Conservation (phyloP, 2,329 filamentous ascomycete species). For the Neurospora sp. region DNA sequence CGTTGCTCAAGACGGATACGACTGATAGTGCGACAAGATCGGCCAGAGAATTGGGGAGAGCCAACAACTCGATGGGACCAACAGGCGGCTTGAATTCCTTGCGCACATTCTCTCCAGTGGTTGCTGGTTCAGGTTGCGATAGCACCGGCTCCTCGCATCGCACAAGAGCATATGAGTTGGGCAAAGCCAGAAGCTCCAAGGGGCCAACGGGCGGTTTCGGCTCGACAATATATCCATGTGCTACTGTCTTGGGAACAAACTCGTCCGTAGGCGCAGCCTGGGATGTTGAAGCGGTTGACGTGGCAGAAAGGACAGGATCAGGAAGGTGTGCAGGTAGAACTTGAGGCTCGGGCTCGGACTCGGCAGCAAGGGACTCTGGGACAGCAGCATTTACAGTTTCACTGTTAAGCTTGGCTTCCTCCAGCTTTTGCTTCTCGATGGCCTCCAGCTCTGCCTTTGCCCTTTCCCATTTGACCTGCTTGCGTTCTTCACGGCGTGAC, state of each 20-base stretch:
- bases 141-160: neutral
- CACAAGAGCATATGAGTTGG: conserved; percentile 36
- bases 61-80: conserved; percentile 12
- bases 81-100: conserved; percentile 10
- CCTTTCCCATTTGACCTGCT: conserved; percentile 79
- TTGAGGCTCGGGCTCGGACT: neutral
- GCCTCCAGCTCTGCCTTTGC: conserved; percentile 80
- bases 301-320: neutral
- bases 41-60: conserved; percentile 12
- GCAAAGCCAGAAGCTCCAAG: conserved; percentile 39
- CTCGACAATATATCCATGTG: neutral
- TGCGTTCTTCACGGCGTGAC: conserved; percentile 67
- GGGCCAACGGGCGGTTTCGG: conserved; percentile 28
- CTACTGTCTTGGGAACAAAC: neutral
- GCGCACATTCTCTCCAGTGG: neutral
- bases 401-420: conserved; percentile 30
- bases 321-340: neutral
- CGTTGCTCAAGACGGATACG: neutral
- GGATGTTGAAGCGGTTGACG: neutral
- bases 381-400: conserved; percentile 3
- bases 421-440: conserved; percentile 56
- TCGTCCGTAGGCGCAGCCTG: neutral
- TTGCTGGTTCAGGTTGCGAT: neutral
- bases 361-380: neutral
- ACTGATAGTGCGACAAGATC: conserved; percentile 6